Base-by-base conservation (phyloP, 2,329 filamentous ascomycete species). In the Leptosphaerulina australis region DNA sequence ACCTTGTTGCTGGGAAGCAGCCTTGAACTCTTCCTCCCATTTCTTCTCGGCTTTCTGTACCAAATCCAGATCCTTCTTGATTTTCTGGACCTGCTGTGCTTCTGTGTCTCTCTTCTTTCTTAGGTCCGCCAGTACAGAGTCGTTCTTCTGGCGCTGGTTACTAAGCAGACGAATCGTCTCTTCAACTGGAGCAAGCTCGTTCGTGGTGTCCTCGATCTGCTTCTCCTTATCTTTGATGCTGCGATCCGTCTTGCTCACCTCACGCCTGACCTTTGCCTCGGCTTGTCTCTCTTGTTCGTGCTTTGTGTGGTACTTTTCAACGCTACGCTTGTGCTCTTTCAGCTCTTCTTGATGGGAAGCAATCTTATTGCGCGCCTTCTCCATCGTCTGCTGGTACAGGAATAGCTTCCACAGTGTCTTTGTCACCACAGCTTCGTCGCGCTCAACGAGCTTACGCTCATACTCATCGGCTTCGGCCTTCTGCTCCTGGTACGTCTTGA, bases 321-420 rank as follows among this genome's bases (percentile, higher is more conserved):
- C 87, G 26, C 90, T 91, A 37, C 94, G 89, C 43, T 89, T 87
- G 69, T 91, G 89, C 72, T 97, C 93, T 71, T 96, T 96, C 15
- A 99, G 80, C 62, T 97, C 92, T 67, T 96, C 91, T 66, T 97
- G 92, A 64, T 97, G 91, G 62, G 90, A 91, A 64, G 93, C 88
- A 50, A 99, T 99, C 64, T 94, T 87, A 34, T 85, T 86, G 60
- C 88, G 92, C 18, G 94, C 96, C 62, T 93, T 88, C 62, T 97
- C 90, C 79, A 99, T 97, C 22, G 91, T 84, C 50, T 87, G 88
- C 72, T 99, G 93, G 70, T 96, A 95, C 68, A 96, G 91, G 71
- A 91, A 97, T 1, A 99, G 81, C 75, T 97, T 97, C 93, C 93
- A 99, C 11, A 99, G 78, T 25, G 95, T 92, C 60, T 97, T 93